These are phyloP conservation scores for Basipetospora sp. DNA, from an alignment of 2,329 filamentous ascomycete species.

Conservation along the genomic window DNA sequence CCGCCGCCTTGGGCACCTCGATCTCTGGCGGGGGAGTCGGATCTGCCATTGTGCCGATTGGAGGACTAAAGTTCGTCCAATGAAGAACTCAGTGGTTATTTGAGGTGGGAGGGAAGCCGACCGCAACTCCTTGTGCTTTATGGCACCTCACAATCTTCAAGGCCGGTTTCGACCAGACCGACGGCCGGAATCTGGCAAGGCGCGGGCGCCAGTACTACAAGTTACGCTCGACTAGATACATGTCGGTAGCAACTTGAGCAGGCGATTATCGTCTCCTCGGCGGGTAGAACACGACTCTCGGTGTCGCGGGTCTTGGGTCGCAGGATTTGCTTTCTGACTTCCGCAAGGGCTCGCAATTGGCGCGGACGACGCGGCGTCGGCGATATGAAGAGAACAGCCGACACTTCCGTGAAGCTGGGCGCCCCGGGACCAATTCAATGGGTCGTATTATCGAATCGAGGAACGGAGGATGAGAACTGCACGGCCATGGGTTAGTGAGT, in stretches of 20 bases:
- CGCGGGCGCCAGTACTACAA: constrained; percentile 31
- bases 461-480: too few relatives aligned
- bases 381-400: too few relatives aligned
- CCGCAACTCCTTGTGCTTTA: neutral
- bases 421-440: too few relatives aligned
- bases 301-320: too few relatives aligned
- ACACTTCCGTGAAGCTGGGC: too few relatives aligned
- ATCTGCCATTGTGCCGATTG: constrained; percentile 6
- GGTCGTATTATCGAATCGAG: too few relatives aligned
- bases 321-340: too few relatives aligned
- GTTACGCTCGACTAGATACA: constrained; percentile 28
- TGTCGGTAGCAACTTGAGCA: constrained; percentile 18
- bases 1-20: constrained; percentile 20
- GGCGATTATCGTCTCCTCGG: constrained; percentile 2
- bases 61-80: constrained; percentile 3
- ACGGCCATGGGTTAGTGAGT: too few relatives aligned
- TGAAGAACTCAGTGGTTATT: constrained; percentile 8
- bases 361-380: too few relatives aligned
- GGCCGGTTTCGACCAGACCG: too few relatives aligned
- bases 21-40: constrained; percentile 7
- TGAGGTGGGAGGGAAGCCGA: constrained; percentile 1
- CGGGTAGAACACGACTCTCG: neutral
- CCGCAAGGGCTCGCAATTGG: too few relatives aligned
- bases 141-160: neutral
- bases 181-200: constrained; percentile 22